Percentiles rank a stretch among this genome's conserved stretches.
These are phyloP conservation scores for Mycena alexandri DNA, from an alignment of 768 basidiomycete species.

Conservation along the genomic window DNA sequence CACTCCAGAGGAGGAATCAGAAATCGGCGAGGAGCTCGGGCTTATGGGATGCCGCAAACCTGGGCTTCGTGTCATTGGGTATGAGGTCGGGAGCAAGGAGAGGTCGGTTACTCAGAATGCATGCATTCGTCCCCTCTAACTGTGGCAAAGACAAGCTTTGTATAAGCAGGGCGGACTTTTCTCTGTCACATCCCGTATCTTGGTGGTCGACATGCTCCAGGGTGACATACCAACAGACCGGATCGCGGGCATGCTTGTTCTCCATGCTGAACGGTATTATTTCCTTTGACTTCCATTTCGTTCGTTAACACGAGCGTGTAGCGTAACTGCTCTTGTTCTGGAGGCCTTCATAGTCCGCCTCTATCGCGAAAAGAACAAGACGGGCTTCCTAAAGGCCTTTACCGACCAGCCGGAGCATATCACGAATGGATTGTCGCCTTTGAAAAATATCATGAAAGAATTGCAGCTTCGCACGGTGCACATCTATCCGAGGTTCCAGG, in stretches of 20 bases:
- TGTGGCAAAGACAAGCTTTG: conserved; percentile 74
- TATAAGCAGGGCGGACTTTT: conserved; percentile 92
- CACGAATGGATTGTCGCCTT: conserved; percentile 90
- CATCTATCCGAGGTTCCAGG: conserved; percentile 97
- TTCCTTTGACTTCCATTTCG: neutral
- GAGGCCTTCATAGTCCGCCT: conserved; percentile 96
- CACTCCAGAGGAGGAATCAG: conserved; percentile 87
- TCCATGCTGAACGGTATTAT: conserved; percentile 89
- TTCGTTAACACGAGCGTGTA: conserved; percentile 44
- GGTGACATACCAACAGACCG: conserved; percentile 86
- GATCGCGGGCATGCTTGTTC: conserved; percentile 89
- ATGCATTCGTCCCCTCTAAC: conserved; percentile 9
- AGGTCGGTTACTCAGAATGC: conserved; percentile 62
- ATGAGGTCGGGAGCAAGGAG: conserved; percentile 84
- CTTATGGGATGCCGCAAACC: conserved; percentile 93
- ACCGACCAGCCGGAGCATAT: conserved; percentile 97
- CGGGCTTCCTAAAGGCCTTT: conserved; percentile 96
- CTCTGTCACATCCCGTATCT: conserved; percentile 92
- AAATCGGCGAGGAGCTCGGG: conserved; percentile 92
- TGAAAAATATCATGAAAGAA: conserved; percentile 94
- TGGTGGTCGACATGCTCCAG: conserved; percentile 95
- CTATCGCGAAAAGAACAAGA: conserved; percentile 89
- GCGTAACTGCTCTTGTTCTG: conserved; percentile 85
- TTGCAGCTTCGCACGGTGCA: conserved; percentile 90
- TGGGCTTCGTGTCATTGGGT: conserved; percentile 83